phyloP scores from a whole-genome alignment of 176 grass and related monocot species.

The Carex scoparia region DNA sequence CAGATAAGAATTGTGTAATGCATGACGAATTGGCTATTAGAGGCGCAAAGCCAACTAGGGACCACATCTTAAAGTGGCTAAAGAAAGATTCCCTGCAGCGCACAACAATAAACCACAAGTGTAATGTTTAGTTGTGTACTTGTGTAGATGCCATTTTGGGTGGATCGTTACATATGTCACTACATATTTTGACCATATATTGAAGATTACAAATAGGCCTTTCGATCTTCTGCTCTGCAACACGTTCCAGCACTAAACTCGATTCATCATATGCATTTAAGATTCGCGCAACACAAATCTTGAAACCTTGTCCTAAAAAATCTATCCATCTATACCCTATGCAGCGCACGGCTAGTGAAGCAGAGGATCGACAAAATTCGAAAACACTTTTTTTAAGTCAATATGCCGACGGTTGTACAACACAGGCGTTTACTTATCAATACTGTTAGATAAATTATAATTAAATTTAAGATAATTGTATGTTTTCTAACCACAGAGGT shows the following conservation, averaged over 20 bases:
- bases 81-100: background rate
- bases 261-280: too few species aligned
- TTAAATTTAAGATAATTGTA: background rate
- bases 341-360: too few species aligned
- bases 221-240: too few species aligned
- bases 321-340: too few species aligned
- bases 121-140: too few species aligned
- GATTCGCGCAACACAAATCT: too few species aligned
- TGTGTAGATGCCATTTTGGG: too few species aligned
- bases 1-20: background rate
- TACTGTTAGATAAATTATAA: background rate
- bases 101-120: background rate
- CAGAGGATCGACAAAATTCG: background rate
- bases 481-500: background rate
- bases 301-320: rapidly evolving
- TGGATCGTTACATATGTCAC: background rate
- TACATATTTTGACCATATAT: background rate
- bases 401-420: background rate
- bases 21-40: background rate
- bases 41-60: background rate
- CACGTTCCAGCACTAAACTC: too few species aligned
- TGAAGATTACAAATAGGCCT: too few species aligned
- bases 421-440: background rate
- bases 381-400: background rate
- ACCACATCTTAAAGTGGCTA: background rate